Base-by-base conservation (phyloP, 108 stramenopile genomes). In the Cyclotella atomus region DNA sequence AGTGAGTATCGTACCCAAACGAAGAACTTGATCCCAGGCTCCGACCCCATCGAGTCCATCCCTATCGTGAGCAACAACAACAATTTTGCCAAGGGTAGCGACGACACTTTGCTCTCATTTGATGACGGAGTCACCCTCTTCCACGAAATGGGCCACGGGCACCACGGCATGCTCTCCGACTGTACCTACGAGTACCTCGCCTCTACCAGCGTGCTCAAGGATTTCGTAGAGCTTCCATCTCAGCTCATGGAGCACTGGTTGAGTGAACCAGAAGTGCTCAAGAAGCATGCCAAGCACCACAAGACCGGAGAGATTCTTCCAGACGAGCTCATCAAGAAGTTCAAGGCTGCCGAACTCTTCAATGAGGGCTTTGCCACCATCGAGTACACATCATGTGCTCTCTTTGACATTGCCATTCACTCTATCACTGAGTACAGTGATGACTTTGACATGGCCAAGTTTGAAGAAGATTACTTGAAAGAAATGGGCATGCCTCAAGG, bases 191-290 rank as follows among this genome's bases (percentile, higher is more conserved):
- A 79, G 19, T 77, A 77, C n/a, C 57, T 92, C 24, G 83, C 89
- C 21, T 85, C 85, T 24, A 92, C 91, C 7, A 88, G 77, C 64
- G 91, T 92, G 12, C 65, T 90, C 16, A 78, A 75, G 15, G 89
- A 92, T 50, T 92, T 92, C 81, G 91, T 90, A 0, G 89, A 92
- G 34, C 62, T 92, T 0, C 91, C 89, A 1, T 88, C 89, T 3
- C 91, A 92, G 73, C 77, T 92, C 17, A 90, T 90, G 89, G 91
- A 92, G 61, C 86, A 90, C 61, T 92, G 91, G 91, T 59, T 92
- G 4, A 74, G 78, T 27, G 74, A 89, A 56, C 84, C 81, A 23
- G 69, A 74, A 44, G 87, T 92, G 17, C 59, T 92, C 53, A 85
- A 87, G 50, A 57, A 87, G 43, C 87, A 85, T 65, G 85, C 85